A percentile compares a stretch with the other conserved stretches of the same genome.
phyloP scores from a whole-genome alignment of 345 rosid genomes.

The Lepidium sativum region DNA sequence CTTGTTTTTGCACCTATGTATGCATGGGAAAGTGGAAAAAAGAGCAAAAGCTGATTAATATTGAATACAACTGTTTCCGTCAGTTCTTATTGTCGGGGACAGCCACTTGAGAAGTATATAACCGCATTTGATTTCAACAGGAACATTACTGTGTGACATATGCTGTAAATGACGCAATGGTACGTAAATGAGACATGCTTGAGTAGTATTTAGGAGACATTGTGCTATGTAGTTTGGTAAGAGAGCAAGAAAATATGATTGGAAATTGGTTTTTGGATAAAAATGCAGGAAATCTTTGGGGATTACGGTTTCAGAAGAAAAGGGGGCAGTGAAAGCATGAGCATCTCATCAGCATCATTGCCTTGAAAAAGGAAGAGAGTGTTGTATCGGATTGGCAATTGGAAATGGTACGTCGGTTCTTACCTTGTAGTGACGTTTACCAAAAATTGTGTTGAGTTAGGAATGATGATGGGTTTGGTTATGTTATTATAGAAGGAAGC shows the following conservation, averaged over 20 bases:
- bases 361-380: conserved; percentile 19
- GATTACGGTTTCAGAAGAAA: conserved; percentile 48
- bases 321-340: conserved; percentile 6
- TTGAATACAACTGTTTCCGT: neutral
- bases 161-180: conserved; percentile 85
- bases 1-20: neutral
- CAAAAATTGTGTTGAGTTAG: neutral
- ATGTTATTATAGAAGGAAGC: neutral
- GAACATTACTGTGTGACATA: conserved; percentile 63
- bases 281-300: conserved; percentile 53
- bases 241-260: neutral
- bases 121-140: conserved; percentile 4
- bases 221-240: neutral
- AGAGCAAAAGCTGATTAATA: neutral
- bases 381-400: neutral
- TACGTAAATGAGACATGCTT: conserved; percentile 31
- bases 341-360: conserved; percentile 1
- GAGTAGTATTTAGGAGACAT: neutral
- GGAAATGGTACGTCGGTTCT: conserved; percentile 6
- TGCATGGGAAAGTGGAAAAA: neutral
- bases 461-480: neutral
- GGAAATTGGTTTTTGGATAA: neutral
- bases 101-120: neutral
- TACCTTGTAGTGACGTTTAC: neutral
- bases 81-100: neutral